Evolutionary conservation across 1,284 basidiomycete species (phyloP).

Genomic region (Bondarzewia mesenterica): DNA sequence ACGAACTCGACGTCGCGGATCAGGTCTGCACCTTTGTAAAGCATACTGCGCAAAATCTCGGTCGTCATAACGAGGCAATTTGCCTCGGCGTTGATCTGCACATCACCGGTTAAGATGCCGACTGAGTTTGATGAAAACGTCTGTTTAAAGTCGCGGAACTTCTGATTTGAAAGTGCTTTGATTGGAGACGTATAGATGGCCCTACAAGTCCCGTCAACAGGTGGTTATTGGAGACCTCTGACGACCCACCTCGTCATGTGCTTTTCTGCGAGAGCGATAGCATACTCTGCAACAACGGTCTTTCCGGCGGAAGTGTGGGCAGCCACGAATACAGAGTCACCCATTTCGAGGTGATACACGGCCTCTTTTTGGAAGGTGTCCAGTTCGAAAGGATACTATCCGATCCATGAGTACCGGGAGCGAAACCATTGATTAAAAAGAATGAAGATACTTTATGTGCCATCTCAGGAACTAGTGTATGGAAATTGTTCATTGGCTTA

Average conservation of each 20-base stretch:
- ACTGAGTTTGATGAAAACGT: slow-evolving; percentile 90
- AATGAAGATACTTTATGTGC: slow-evolving; percentile 59
- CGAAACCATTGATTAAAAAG: too few species aligned
- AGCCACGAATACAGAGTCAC: slow-evolving; percentile 97
- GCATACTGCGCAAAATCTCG: slow-evolving; percentile 98
- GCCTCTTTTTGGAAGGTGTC: slow-evolving; percentile 97
- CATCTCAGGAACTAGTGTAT: slow-evolving; percentile 85
- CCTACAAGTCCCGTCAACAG: slow-evolving; percentile 31
- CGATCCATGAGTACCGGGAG: too few species aligned
- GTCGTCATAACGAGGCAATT: slow-evolving; percentile 98
- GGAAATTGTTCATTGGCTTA: slow-evolving; percentile 83
- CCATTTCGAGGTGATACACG: slow-evolving; percentile 95
- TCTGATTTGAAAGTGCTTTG: slow-evolving; percentile 98
- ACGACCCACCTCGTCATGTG: slow-evolving; percentile 88
- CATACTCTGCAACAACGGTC: slow-evolving; percentile 98
- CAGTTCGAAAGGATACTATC: slow-evolving; percentile 78
- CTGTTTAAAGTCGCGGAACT: slow-evolving; percentile 98
- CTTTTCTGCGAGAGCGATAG: slow-evolving; percentile 91
- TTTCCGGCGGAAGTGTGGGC: slow-evolving; percentile 99
- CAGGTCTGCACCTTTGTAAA: slow-evolving; percentile 97
- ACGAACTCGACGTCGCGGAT: slow-evolving; percentile 99
- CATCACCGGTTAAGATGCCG: slow-evolving; percentile 97
- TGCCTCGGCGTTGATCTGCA: slow-evolving; percentile 98
- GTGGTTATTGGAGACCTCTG: neutral
- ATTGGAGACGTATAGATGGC: slow-evolving; percentile 99